A percentile compares a stretch with the other conserved stretches of the same genome.
Evolutionary conservation across 257 asterid genomes (phyloP).

Genomic region (Striga asiatica): DNA sequence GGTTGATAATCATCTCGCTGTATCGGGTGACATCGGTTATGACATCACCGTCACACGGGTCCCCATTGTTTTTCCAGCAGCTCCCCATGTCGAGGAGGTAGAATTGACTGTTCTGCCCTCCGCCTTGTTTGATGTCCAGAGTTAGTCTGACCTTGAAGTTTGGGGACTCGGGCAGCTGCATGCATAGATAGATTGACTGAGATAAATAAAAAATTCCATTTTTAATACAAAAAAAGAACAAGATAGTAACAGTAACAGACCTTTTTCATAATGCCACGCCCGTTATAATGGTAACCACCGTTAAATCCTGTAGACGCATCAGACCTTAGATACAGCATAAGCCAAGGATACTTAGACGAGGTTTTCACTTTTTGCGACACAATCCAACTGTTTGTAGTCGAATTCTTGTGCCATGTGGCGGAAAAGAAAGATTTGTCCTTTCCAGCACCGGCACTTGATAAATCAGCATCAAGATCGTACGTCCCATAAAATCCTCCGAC

Average conservation of each 20-base stretch:
- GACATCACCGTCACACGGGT: constrained; percentile 63
- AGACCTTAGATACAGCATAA: constrained; percentile 70
- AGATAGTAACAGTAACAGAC: constrained; percentile 21
- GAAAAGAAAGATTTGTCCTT: constrained; percentile 49
- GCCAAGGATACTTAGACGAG: constrained; percentile 75
- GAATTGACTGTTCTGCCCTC: constrained; percentile 75
- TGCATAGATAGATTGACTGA: neutral
- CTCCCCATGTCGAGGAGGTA: constrained; percentile 76
- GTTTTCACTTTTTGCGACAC: constrained; percentile 54
- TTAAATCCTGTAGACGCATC: constrained; percentile 67
- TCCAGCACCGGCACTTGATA: no score
- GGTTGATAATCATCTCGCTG: constrained; percentile 83
- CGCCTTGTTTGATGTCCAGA: constrained; percentile 59
- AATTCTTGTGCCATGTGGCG: constrained; percentile 55
- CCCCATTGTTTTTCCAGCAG: constrained; percentile 79
- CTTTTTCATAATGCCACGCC: constrained; percentile 70
- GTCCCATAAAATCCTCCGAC: constrained; percentile 78
- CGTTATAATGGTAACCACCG: constrained; percentile 73
- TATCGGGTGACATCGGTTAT: constrained; percentile 75
- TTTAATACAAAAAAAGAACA: neutral
- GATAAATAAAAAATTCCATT: neutral
- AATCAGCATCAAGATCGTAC: constrained; percentile 59
- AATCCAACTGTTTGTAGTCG: constrained; percentile 57
- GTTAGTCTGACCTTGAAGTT: constrained; percentile 66
- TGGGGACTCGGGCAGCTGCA: constrained; percentile 68